A percentile compares a stretch with the other conserved stretches of the same genome.
Evolutionary conservation across 2,329 filamentous ascomycete genomes (phyloP).

Genomic region (Tympanopsis confertula): DNA sequence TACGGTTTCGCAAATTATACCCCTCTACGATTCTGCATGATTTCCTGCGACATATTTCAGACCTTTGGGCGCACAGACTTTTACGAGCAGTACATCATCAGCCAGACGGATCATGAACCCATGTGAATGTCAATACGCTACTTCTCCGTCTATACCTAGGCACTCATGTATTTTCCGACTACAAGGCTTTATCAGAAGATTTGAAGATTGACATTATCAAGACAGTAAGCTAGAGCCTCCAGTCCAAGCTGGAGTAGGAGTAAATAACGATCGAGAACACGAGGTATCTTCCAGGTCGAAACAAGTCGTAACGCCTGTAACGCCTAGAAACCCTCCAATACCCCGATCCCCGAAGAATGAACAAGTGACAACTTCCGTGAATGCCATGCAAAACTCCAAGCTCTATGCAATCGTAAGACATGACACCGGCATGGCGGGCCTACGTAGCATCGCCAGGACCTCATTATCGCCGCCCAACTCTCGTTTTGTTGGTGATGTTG

Average conservation of each 20-base stretch:
- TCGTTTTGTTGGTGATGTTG: too few relatives aligned
- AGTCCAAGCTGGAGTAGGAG: too few relatives aligned
- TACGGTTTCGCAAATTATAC: background rate
- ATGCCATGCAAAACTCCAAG: background rate
- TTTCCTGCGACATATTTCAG: background rate
- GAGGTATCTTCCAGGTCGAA: background rate
- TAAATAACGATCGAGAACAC: background rate
- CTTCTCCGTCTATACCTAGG: background rate
- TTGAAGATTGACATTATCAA: too few relatives aligned
- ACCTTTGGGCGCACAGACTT: background rate
- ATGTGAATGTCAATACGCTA: background rate
- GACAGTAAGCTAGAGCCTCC: too few relatives aligned
- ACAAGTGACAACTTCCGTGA: background rate
- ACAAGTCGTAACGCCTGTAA: too few relatives aligned
- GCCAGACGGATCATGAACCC: background rate
- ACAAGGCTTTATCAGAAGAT: too few relatives aligned
- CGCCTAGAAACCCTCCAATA: background rate
- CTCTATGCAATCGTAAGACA: background rate
- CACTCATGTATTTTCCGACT: too few relatives aligned
- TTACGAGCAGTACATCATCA: background rate
- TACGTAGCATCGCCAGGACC: too few relatives aligned
- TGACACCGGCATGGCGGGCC: background rate
- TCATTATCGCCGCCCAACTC: too few relatives aligned
- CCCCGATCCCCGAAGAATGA: background rate
- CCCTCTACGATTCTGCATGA: background rate